Percentiles rank a stretch among this genome's conserved stretches.
Evolutionary conservation across 2,329 filamentous ascomycete genomes (phyloP).

Genomic region (Dactylellina sp.): DNA sequence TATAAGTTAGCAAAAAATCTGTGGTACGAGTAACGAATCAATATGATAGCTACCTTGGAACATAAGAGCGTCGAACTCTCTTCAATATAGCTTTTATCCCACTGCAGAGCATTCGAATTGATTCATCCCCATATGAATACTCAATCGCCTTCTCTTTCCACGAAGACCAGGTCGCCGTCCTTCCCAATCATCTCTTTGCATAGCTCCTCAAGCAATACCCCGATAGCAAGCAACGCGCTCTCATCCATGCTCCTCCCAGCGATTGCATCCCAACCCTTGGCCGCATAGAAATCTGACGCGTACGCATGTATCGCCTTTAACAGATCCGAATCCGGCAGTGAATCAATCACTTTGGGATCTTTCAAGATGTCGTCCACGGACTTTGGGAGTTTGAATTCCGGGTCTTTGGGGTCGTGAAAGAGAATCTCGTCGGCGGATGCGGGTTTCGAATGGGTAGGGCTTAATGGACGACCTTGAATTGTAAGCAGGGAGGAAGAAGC

Average conservation of each 20-base stretch:
- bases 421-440: conserved; percentile 54
- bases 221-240: conserved; percentile 79
- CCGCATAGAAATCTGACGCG: conserved; percentile 74
- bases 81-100: not conserved
- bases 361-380: conserved; percentile 24
- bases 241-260: conserved; percentile 77
- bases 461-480: conserved; percentile 22
- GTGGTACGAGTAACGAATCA: conserved; percentile 7
- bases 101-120: not conserved
- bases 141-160: conserved; percentile 68
- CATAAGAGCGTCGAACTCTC: not conserved
- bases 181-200: conserved; percentile 72
- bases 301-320: conserved; percentile 77
- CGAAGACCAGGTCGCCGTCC: conserved; percentile 77
- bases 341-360: conserved; percentile 55
- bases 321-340: conserved; percentile 76
- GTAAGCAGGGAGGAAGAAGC: conserved; percentile 45
- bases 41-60: conserved; percentile 44
- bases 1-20: conserved; percentile 11
- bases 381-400: conserved; percentile 27
- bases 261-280: conserved; percentile 60
- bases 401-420: conserved; percentile 32
- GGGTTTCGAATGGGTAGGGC: conserved; percentile 21
- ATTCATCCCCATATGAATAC: too few relatives aligned
- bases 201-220: conserved; percentile 79